phyloP scores from a whole-genome alignment of 768 basidiomycete genomes.

The Melanogaster broomeanus region DNA sequence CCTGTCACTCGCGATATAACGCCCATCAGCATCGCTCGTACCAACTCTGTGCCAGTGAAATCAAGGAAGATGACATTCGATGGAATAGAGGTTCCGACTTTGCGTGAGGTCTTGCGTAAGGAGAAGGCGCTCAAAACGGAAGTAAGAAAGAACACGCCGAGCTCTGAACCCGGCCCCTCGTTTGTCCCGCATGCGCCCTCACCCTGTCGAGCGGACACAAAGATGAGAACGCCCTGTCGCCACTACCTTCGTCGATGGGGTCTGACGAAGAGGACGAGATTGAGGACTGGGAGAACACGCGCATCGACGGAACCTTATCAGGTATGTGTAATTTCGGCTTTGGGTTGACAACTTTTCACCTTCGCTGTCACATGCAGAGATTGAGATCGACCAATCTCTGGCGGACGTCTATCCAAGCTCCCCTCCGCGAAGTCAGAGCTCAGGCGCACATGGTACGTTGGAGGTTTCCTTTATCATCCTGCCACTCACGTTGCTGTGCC shows the following conservation, averaged over 20 bases:
- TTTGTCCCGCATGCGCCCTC: neutral
- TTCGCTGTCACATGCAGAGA: conserved; percentile 10
- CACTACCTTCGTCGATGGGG: conserved; percentile 1
- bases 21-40: conserved; percentile 15
- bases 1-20: conserved; percentile 27
- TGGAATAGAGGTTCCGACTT: conserved; percentile 30
- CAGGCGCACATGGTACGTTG: conserved; percentile 11
- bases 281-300: conserved; percentile 34
- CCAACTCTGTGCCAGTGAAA: conserved; percentile 23
- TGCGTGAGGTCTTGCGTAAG: conserved; percentile 15
- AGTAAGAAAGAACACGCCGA: neutral
- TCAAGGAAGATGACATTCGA: conserved; percentile 28
- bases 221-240: neutral
- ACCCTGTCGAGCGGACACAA: neutral
- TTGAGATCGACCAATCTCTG: conserved; percentile 24
- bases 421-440: neutral
- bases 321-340: conserved; percentile 12
- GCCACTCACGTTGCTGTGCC: neutral
- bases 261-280: conserved; percentile 27
- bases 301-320: conserved; percentile 17
- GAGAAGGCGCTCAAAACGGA: neutral
- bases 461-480: neutral
- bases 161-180: neutral
- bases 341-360: neutral
- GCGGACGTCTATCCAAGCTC: conserved; percentile 8